Evolutionary conservation across 1,139 yeast species (phyloP), one percentile per base, ranked within the genome.

Genomic region (Meyerozyma smithsonii): DNA sequence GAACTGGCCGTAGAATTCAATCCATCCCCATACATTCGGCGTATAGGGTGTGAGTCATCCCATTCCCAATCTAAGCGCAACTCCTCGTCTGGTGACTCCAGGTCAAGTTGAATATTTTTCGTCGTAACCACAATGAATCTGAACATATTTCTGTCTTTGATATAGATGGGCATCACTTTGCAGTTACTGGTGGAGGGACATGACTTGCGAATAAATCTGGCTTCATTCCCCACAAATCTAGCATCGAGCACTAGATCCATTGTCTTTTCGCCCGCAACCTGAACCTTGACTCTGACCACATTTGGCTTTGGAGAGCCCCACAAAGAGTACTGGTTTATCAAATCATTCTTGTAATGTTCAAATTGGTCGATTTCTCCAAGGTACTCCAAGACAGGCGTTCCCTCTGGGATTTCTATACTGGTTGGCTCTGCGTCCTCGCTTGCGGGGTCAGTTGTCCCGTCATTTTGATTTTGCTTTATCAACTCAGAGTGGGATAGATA

Each of bases 241-340:
- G 94, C 80, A 61, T 90, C 97, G 19, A 90, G 65, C 2, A 77
- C 83, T 11, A 92, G 50, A 1, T 84, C 83, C 39, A 74, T 40
- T 0, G 48, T 32, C 12, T 42, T 36, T 7, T 44, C 43, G 7
- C 25, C 32, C 8, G 44, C 35, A 6, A 34, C 35, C 2, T 36
- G 38, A 68, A 58, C 74, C 66, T 52, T 75, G 62, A 51, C 47
- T 39, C 59, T 64, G 30, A 82, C 59, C 1, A 87, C 95, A 41
- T 79, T 79, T 1, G 94, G 92, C 53, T 89, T 89, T 10, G 95
- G 81, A 14, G 88, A 79, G 0, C 96, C 96, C 76, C 89, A 79
- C n/a, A 75, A 59, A 45, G 79, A 62, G 57, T 88, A 90, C 55
- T 88, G 95, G 57, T 90, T 92, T 39, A 80, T 67, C 8, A 78